These are phyloP conservation scores for Botrytis squamosa DNA, from an alignment of 2,329 filamentous ascomycete species.

Conservation along the genomic window DNA sequence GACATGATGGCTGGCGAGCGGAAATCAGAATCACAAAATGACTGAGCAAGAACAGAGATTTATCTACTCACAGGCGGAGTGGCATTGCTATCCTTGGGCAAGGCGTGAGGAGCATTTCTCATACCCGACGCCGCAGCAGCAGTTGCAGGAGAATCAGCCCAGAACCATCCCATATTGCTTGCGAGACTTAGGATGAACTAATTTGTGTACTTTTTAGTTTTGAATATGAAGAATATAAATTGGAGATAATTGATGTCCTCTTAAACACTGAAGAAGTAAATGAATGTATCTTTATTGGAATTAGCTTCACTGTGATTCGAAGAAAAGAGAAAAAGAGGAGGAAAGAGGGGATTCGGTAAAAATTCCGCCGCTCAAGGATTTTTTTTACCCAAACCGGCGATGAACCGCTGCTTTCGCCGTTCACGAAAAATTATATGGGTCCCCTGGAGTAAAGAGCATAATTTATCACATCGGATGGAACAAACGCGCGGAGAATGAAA, in stretches of 20 bases:
- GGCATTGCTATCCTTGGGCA: slow-evolving; percentile 28
- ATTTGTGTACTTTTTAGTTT: neutral
- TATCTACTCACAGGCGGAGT: slow-evolving; percentile 34
- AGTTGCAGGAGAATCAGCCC: slow-evolving; percentile 33
- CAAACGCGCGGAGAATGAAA: neutral
- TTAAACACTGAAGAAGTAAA: neutral
- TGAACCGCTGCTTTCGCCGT: neutral
- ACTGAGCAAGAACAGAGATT: slow-evolving; percentile 22
- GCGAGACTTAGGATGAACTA: neutral
- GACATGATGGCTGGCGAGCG: slow-evolving; percentile 59
- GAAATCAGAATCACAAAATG: neutral
- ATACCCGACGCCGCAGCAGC: slow-evolving; percentile 30
- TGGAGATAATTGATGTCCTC: neutral
- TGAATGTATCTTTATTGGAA: slow-evolving; percentile 10
- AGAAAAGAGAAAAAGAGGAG: neutral
- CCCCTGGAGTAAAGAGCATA: neutral
- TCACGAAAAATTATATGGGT: slow-evolving; percentile 9
- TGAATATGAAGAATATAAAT: neutral
- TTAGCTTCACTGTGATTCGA: slow-evolving; percentile 13
- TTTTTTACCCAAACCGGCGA: slow-evolving; percentile 13
- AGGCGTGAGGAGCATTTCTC: slow-evolving; percentile 30
- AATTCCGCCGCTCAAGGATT: slow-evolving; percentile 7
- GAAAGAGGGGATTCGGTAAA: neutral
- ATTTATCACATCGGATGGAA: slow-evolving; percentile 8
- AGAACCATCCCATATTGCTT: slow-evolving; percentile 38